Conservation (phyloP, 2,329 filamentous ascomycete genomes). For the Metarhizium anisopliae region DNA sequence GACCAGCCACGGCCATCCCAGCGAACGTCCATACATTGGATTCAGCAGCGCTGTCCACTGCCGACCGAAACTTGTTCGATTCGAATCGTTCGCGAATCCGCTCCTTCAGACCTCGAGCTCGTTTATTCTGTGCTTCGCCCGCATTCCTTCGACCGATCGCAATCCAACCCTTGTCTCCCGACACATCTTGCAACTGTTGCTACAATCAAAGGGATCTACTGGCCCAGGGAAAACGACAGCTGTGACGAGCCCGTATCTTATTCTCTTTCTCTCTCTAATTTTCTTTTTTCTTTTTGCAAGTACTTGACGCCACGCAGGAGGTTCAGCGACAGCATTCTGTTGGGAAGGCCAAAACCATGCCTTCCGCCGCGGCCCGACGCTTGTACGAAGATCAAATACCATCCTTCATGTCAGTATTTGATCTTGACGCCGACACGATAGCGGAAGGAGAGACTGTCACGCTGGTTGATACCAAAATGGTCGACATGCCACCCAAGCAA, state of each 20-base stretch:
- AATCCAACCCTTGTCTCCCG: background rate
- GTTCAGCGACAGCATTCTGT: background rate
- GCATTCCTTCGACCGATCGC: background rate
- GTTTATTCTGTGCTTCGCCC: background rate
- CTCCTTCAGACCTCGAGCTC: conserved; percentile 9
- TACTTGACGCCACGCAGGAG: background rate
- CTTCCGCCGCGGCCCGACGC: conserved; percentile 51
- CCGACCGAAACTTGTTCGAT: conserved; percentile 4
- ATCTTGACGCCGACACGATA: conserved; percentile 49
- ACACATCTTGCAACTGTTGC: background rate
- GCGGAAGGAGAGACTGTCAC: conserved; percentile 45
- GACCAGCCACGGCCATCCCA: conserved; percentile 11
- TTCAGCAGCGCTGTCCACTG: conserved; percentile 45
- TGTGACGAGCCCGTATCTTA: background rate
- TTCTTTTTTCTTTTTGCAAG: background rate
- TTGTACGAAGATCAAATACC: conserved; percentile 64
- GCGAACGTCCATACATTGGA: conserved; percentile 25
- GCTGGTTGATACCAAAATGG: conserved; percentile 44
- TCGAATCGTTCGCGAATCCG: conserved; percentile 9
- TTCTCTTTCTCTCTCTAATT: background rate
- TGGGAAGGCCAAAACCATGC: conserved; percentile 36
- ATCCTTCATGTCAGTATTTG: conserved; percentile 69
- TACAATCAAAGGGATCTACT: background rate
- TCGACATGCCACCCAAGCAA: conserved; percentile 34
- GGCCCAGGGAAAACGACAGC: background rate